phyloP scores from a whole-genome alignment of 1,139 yeast genomes.

The Casaregolazyma lundiana region DNA sequence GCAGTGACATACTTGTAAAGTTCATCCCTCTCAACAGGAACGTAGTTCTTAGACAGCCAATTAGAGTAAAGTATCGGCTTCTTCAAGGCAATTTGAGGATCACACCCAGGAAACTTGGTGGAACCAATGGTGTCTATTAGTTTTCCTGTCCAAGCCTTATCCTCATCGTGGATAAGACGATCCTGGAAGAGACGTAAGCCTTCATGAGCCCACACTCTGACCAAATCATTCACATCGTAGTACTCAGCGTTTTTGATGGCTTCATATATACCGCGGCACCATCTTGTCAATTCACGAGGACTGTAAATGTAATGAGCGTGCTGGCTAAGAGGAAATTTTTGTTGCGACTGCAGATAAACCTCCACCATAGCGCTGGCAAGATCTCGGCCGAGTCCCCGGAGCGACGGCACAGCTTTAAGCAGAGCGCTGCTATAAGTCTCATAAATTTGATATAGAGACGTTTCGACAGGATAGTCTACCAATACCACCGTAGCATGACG shows the following conservation, averaged over 20 bases:
- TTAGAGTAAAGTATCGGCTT: constrained; percentile 62
- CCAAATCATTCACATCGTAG: constrained; percentile 41
- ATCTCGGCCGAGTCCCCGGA: constrained; percentile 49
- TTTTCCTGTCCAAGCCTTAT: constrained; percentile 49
- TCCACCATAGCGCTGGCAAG: constrained; percentile 66
- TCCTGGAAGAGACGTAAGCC: constrained; percentile 74
- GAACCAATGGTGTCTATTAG: constrained; percentile 40
- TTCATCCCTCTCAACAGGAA: constrained; percentile 49
- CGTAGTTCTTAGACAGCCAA: constrained; percentile 68
- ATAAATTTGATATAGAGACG: constrained; percentile 67
- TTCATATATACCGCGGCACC: constrained; percentile 73
- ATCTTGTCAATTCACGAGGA: constrained; percentile 88
- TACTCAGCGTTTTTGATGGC: constrained; percentile 44
- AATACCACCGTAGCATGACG: constrained; percentile 63
- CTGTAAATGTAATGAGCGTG: constrained; percentile 67
- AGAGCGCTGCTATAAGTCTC: constrained; percentile 52
- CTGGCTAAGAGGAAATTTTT: constrained; percentile 38
- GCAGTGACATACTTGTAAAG: constrained; percentile 56
- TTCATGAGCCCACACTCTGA: constrained; percentile 79
- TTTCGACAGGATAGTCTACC: constrained; percentile 76
- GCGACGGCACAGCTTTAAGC: constrained; percentile 58
- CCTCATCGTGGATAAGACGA: constrained; percentile 49
- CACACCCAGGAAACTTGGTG: constrained; percentile 46
- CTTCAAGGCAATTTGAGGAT: constrained; percentile 36
- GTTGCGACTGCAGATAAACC: constrained; percentile 48